Base-by-base conservation (phyloP, 306 rosid species). In the Quercus bicolor region DNA sequence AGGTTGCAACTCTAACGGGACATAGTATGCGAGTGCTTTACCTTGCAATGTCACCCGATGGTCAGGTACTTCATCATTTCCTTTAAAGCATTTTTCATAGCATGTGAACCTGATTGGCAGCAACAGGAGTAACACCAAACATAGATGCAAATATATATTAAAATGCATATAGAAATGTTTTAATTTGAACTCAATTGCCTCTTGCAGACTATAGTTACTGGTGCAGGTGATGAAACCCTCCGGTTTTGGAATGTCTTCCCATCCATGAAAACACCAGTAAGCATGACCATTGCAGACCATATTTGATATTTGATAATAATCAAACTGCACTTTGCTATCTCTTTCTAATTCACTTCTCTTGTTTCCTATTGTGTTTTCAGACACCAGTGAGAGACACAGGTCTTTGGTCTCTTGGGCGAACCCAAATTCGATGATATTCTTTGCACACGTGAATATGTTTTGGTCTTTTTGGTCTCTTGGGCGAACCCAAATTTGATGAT, bases 41-140 rank as follows among this genome's bases (percentile, higher is more conserved):
- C 89, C 97, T 95, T 70, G 99, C 99, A 86, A 90, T 85, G 90
- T 95, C 99, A 72, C 99, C 99, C 6, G 99, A 95, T 69, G 99
- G 99, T 23, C 98, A 92, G 97, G 98, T 93, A 93, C 20, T 56
- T 24, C 66, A 52, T 31, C 24, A 18, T 66, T 13, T 69, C 78
- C 40, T 68, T 55, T 8, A 55, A 34, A 33, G 72, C 72, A 33
- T 33, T 66, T 34, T 9, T 28, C 19, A 62, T 62, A 13, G n/a
- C 37, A 13, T 57, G 29, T 15, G 16, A 2, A 56, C 68, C 4
- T 26, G 75, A 37, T 60, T 15, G 20, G 34, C 29, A 7, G 33
- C 75, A 62, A 62, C 2, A 28, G 28, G 29, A 28, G 20, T 15
- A 28, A 62, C 37, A 16, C 4, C 69, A 28, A 62, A 62, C 12